Evolutionary conservation across 2,329 filamentous ascomycete genomes (phyloP), one percentile per base, ranked within the genome.

Genomic region (Fonsecaea erecta): DNA sequence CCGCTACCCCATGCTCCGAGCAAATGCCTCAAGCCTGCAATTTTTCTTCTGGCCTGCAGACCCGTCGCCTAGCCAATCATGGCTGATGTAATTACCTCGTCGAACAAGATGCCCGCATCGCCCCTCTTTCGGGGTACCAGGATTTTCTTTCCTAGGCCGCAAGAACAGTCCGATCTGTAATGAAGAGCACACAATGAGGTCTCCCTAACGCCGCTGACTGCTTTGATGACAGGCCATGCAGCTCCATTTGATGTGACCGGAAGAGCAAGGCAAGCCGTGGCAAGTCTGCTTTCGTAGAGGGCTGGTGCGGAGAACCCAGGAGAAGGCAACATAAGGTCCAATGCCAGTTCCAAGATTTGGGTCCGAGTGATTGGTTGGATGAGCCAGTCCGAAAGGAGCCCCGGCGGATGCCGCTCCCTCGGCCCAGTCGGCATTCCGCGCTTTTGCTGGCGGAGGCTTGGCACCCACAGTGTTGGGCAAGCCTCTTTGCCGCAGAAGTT

Each of bases 11-110:
- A 21, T 52, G 56, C 34, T 52, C 65, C 65, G 65, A 64, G 65
- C 65, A 67, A 67, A 67, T 67, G 65, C 65, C 65, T 67, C 65
- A 63, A 54, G 55, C 48, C 52, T 34, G 18, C 51, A 28, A 56
- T 55, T 67, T 64, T 67, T 65, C 65, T 67, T 64, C 62, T 64
- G 65, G 54, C 65, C 65, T 67, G 65, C 65, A 67, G 65, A 67
- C 65, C 65, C 43, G 12, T 11, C 18, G 2, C 8, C 18, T 52
- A 60, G 65, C 65, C 65, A 67, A 67, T 67, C 65, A 67, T 26
- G 16, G 46, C 21, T n/a, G 51, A 64, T 34, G 18, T 62, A 56
- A 67, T 67, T 67, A 67, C 62, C 55, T 57, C 37, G 7, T 40
- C 28, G 35, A 14, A 21, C 35, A 16, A 56, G 21, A 40, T 48